These are phyloP conservation scores for Cordyceps javanica DNA, from an alignment of 2,329 filamentous ascomycete genomes.

Conservation along the genomic window DNA sequence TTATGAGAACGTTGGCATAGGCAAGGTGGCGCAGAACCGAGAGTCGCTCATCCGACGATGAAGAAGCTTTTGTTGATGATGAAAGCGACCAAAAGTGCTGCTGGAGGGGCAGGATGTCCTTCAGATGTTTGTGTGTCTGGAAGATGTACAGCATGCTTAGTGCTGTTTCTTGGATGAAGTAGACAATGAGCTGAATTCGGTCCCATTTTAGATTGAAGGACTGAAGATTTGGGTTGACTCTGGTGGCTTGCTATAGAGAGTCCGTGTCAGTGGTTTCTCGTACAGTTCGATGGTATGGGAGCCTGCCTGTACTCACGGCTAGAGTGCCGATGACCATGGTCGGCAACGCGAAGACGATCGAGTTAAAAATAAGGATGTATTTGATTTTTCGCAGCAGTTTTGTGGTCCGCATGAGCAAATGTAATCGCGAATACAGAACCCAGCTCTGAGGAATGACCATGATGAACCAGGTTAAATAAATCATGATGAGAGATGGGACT, in stretches of 20 bases:
- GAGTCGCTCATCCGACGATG: slow-evolving; percentile 14
- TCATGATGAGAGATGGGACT: slow-evolving; percentile 14
- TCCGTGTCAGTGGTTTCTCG: background rate
- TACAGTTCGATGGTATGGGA: no score
- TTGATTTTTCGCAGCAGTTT: slow-evolving; percentile 41
- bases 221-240: slow-evolving; percentile 17
- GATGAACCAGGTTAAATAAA: slow-evolving; percentile 19
- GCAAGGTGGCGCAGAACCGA: slow-evolving; percentile 32
- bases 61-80: slow-evolving; percentile 32
- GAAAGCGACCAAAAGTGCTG: slow-evolving; percentile 33
- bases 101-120: background rate
- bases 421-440: slow-evolving; percentile 55
- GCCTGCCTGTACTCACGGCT: slow-evolving; percentile 28
- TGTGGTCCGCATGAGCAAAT: slow-evolving; percentile 48
- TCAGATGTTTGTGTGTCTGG: slow-evolving; percentile 15
- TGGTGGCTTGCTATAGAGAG: slow-evolving; percentile 22
- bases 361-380: slow-evolving; percentile 49
- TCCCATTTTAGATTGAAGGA: slow-evolving; percentile 36
- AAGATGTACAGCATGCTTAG: slow-evolving; percentile 44
- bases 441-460: slow-evolving; percentile 55
- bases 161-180: slow-evolving; percentile 45
- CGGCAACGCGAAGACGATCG: slow-evolving; percentile 43
- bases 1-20: slow-evolving; percentile 38
- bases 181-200: slow-evolving; percentile 46
- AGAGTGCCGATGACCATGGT: slow-evolving; percentile 49